Evolutionary conservation across 2,329 filamentous ascomycete species (phyloP).

Genomic region (Botrytis paeoniae): DNA sequence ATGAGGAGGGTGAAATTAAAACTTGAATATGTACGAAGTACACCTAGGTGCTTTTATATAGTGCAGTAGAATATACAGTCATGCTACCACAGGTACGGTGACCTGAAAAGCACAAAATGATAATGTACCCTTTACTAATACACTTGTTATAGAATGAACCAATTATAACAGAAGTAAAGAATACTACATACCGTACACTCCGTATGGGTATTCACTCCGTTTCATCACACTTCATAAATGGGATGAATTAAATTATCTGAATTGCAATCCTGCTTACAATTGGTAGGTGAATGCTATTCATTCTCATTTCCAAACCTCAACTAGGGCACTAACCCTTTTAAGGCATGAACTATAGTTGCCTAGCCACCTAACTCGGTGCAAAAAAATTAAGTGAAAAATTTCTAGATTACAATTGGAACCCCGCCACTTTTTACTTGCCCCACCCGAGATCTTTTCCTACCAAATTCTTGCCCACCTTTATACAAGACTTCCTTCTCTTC

Average conservation of each 20-base stretch:
- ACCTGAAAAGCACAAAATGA: background rate
- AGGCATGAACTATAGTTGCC: constrained; percentile 4
- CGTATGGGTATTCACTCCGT: background rate
- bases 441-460: constrained; percentile 18
- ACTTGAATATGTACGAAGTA: too few relatives aligned
- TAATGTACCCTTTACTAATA: background rate
- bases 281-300: background rate
- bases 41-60: too few relatives aligned
- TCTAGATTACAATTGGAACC: constrained; percentile 1
- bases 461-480: constrained; percentile 19
- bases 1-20: background rate
- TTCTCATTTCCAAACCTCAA: background rate
- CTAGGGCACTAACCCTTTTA: constrained; percentile 8
- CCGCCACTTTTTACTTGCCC: constrained; percentile 8
- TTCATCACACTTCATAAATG: background rate
- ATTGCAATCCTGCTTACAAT: background rate
- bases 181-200: background rate
- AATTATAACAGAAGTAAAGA: background rate
- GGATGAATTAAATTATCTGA: background rate
- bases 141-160: background rate
- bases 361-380: background rate
- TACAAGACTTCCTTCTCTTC: constrained; percentile 15
- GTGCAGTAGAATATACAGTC: background rate
- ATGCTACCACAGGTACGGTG: background rate
- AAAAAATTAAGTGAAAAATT: constrained; percentile 1